These are phyloP conservation scores for Pelomyxa schiedti DNA, from an alignment of 78 protist species.

Conservation along the genomic window DNA sequence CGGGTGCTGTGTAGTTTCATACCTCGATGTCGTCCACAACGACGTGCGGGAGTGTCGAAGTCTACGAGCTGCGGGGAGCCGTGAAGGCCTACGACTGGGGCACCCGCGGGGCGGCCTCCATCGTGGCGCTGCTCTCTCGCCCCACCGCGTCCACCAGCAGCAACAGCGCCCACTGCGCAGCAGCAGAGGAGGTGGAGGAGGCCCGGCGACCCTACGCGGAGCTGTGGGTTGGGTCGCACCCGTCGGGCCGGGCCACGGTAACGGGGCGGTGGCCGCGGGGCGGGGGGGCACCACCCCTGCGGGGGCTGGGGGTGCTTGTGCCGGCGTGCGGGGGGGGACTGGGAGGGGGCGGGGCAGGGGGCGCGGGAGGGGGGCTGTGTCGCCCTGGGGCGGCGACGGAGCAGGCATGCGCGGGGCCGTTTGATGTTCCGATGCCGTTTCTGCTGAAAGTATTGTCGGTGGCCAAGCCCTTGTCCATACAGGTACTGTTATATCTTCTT, in stretches of 20 bases:
- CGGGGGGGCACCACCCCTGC: background rate
- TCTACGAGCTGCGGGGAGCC: too few relatives aligned
- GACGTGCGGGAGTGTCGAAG: too few relatives aligned
- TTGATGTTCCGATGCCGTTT: slow-evolving; percentile 64
- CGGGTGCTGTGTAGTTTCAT: too few relatives aligned
- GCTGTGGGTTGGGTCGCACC: slow-evolving; percentile 97
- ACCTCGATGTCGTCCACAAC: too few relatives aligned
- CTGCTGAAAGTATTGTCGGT: slow-evolving; percentile 89
- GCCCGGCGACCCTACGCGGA: slow-evolving; percentile 44
- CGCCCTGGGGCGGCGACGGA: too few relatives aligned
- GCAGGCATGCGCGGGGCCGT: slow-evolving; percentile 16
- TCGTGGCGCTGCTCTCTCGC: background rate
- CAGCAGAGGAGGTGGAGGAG: too few relatives aligned
- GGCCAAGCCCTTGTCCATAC: slow-evolving; percentile 66
- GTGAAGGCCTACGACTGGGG: background rate
- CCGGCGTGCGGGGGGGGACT: background rate
- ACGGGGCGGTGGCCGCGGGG: background rate
- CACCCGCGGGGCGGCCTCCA: background rate
- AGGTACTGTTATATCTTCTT: slow-evolving; percentile 1
- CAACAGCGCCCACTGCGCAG: too few relatives aligned
- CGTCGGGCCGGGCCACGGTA: slow-evolving; percentile 56
- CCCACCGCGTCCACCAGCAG: background rate
- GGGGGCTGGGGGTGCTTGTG: background rate
- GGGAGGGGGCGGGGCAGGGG: too few relatives aligned
- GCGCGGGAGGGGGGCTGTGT: too few relatives aligned